Conservation (phyloP, 2,329 filamentous ascomycete species). For the Penicillium fuscoglaucum region DNA sequence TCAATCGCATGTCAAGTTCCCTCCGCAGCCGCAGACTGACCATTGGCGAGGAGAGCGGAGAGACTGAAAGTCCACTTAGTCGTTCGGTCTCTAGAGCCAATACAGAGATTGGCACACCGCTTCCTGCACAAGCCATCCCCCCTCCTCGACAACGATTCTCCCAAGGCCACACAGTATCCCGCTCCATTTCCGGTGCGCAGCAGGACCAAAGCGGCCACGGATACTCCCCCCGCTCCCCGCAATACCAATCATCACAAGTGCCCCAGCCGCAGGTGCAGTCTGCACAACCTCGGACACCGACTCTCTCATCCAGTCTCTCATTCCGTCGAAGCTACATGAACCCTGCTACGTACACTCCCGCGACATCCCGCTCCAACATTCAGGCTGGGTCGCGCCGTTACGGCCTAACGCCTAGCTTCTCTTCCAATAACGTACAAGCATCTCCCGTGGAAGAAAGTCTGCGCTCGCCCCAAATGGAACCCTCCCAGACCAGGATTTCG, state of each 20-base stretch:
- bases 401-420: constrained; percentile 27
- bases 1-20: constrained; percentile 44
- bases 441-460: constrained; percentile 22
- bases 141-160: constrained; percentile 38
- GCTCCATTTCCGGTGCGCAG: constrained; percentile 26
- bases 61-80: constrained; percentile 31
- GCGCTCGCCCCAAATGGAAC: constrained; percentile 22
- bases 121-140: constrained; percentile 29
- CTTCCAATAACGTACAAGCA: constrained; percentile 20
- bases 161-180: constrained; percentile 30
- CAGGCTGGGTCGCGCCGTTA: constrained; percentile 46
- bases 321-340: constrained; percentile 41
- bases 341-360: constrained; percentile 36
- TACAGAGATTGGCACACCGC: constrained; percentile 41
- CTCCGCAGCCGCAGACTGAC: constrained; percentile 40
- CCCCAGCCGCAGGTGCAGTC: constrained; percentile 14
- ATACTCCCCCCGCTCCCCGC: constrained; percentile 26
- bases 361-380: constrained; percentile 41
- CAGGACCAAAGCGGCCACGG: constrained; percentile 23
- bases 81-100: constrained; percentile 46
- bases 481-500: constrained; percentile 36
- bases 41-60: constrained; percentile 38
- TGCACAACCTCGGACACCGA: constrained; percentile 33
- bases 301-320: constrained; percentile 33
- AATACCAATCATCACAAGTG: constrained; percentile 25